phyloP scores from a whole-genome alignment of 768 basidiomycete species.

The Termitomyces sp. region DNA sequence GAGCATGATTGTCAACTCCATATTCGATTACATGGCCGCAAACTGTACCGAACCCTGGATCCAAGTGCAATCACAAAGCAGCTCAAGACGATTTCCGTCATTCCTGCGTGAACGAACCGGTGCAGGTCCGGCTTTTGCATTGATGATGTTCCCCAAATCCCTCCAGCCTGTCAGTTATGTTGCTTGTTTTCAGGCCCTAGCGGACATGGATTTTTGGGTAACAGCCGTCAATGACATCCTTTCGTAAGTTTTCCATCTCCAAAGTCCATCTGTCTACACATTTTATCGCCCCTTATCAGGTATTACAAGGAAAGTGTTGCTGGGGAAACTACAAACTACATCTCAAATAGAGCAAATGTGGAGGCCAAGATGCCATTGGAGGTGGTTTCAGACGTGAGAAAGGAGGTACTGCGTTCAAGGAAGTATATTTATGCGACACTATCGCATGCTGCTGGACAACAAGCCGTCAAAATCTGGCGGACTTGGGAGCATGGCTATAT shows the following conservation, averaged over 20 bases:
- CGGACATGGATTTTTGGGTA: not conserved
- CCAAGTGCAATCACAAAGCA: not conserved
- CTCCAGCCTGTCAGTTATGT: conserved; percentile 1
- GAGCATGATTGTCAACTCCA: conserved; percentile 11
- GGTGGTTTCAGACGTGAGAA: conserved; percentile 7
- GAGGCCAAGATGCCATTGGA: not conserved
- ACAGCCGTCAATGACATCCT: conserved; percentile 12
- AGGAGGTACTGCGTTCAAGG: conserved; percentile 1
- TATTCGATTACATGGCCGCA: conserved; percentile 11
- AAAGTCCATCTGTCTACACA: not conserved
- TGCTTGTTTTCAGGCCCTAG: not conserved
- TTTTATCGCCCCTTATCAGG: not conserved
- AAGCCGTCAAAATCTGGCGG: not conserved
- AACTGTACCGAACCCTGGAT: conserved; percentile 11
- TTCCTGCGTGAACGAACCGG: conserved; percentile 14
- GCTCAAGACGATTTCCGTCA: not conserved
- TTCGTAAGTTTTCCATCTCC: conserved; percentile 7
- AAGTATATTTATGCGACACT: not conserved
- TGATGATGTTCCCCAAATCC: conserved; percentile 11
- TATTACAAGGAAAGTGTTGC: not conserved
- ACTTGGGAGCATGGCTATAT: not conserved
- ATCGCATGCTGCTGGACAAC: not conserved
- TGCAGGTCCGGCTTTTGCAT: conserved; percentile 4
- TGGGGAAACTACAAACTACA: conserved; percentile 4
- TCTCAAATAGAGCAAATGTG: conserved; percentile 7